Conservation (phyloP, 805 yeast species). For the Saccharomycopsis vini region DNA sequence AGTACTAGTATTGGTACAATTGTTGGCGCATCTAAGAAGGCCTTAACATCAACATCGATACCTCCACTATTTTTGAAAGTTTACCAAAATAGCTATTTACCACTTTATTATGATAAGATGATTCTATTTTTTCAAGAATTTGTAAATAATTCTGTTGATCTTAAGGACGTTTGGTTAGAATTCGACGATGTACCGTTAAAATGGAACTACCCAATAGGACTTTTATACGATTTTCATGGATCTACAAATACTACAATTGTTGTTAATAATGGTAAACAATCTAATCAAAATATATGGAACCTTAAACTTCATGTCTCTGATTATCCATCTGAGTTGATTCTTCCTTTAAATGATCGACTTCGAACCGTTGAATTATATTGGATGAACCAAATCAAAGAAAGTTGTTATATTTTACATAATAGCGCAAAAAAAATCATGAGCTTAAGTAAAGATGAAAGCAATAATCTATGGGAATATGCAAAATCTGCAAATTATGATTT, state of each 20-base stretch:
- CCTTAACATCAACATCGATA: too few relatives aligned
- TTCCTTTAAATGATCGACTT: conserved; percentile 26
- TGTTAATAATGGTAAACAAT: too few relatives aligned
- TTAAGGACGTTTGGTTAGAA: conserved; percentile 53
- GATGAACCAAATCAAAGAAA: conserved; percentile 76
- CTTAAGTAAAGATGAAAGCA: conserved; percentile 54
- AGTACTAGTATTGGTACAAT: background rate
- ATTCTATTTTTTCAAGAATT: conserved; percentile 31
- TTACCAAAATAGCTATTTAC: conserved; percentile 46
- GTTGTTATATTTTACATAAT: conserved; percentile 54
- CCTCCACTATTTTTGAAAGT: conserved; percentile 13
- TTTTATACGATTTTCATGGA: conserved; percentile 48
- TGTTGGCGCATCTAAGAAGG: too few relatives aligned
- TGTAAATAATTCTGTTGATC: background rate
- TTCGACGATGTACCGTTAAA: conserved; percentile 52
- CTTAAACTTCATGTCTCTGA: conserved; percentile 34
- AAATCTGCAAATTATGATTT: conserved; percentile 33
- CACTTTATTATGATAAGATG: conserved; percentile 32
- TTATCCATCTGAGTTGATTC: conserved; percentile 37
- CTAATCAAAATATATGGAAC: conserved; percentile 35
- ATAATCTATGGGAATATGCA: conserved; percentile 38
- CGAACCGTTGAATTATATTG: conserved; percentile 41
- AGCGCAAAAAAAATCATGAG: conserved; percentile 75
- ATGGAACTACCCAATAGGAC: conserved; percentile 76
- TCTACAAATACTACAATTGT: conserved; percentile 19